Conservation (phyloP, 139 green algal genomes). For the Closterium sp. region DNA sequence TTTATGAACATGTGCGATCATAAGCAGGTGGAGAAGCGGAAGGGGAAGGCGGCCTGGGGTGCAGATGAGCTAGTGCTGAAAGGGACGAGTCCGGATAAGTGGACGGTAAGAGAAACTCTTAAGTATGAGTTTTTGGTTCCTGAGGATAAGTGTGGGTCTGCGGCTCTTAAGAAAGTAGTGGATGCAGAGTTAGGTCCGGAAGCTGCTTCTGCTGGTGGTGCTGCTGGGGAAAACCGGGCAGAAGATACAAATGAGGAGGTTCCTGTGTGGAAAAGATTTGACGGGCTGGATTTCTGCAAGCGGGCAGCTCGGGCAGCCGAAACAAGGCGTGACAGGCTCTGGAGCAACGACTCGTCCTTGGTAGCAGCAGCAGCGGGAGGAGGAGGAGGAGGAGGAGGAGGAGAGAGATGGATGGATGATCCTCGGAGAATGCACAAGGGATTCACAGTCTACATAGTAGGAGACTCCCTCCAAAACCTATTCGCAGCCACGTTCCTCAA, state of each 20-base stretch:
- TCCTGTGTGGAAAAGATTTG: neutral
- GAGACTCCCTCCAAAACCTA: neutral
- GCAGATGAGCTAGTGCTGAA: neutral
- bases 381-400: neutral
- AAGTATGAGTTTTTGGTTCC: neutral
- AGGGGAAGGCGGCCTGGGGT: neutral
- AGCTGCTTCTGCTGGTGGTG: neutral
- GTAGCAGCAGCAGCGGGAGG: neutral
- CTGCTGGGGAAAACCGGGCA: neutral
- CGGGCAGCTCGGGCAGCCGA: neutral
- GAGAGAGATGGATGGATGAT: neutral
- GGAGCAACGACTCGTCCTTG: neutral
- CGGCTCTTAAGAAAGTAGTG: neutral
- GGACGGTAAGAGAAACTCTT: neutral
- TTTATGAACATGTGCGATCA: slow-evolving; percentile 2
- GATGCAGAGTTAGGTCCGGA: neutral
- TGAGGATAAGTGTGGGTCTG: neutral
- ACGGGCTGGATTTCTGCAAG: neutral
- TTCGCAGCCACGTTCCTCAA: neutral
- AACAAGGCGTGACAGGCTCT: neutral
- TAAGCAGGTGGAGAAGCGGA: neutral
- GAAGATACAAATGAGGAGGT: neutral
- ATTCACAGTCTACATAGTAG: neutral
- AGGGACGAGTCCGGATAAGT: neutral
- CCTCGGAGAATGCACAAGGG: neutral